phyloP scores from a whole-genome alignment of 768 basidiomycete genomes.

The Lactarius tabidus region DNA sequence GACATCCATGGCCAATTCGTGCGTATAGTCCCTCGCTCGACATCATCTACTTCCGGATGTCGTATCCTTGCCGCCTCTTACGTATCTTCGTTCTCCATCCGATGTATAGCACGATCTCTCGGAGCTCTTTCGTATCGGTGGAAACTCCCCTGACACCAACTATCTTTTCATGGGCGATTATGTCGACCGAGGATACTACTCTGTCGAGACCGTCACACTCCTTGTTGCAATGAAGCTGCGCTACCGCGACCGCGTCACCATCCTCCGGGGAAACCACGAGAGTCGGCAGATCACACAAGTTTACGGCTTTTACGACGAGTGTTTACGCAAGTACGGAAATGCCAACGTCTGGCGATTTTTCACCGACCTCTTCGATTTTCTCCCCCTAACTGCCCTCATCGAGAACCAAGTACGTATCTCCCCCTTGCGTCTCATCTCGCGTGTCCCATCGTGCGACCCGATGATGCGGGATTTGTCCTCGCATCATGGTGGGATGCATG shows the following conservation, averaged over 20 bases:
- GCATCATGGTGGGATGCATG: not conserved
- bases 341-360: constrained; percentile 99
- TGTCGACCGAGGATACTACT: constrained; percentile 98
- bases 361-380: constrained; percentile 97
- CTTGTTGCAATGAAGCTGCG: constrained; percentile 96
- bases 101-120: constrained; percentile 89
- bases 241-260: constrained; percentile 97
- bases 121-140: constrained; percentile 97
- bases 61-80: constrained; percentile 18
- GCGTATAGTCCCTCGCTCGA: constrained; percentile 42
- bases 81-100: constrained; percentile 15
- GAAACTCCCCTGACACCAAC: constrained; percentile 98
- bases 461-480: constrained; percentile 14
- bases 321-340: constrained; percentile 98
- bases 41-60: too few relatives aligned
- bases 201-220: constrained; percentile 96
- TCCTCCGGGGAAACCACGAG: constrained; percentile 98
- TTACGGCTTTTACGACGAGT: constrained; percentile 99
- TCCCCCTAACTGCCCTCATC: constrained; percentile 95
- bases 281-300: constrained; percentile 99
- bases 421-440: not conserved
- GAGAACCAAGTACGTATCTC: constrained; percentile 88
- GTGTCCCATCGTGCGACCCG: not conserved
- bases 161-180: constrained; percentile 99
- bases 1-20: constrained; percentile 99